Conservation (phyloP, 2,329 filamentous ascomycete species). For the Cadophora sp. region DNA sequence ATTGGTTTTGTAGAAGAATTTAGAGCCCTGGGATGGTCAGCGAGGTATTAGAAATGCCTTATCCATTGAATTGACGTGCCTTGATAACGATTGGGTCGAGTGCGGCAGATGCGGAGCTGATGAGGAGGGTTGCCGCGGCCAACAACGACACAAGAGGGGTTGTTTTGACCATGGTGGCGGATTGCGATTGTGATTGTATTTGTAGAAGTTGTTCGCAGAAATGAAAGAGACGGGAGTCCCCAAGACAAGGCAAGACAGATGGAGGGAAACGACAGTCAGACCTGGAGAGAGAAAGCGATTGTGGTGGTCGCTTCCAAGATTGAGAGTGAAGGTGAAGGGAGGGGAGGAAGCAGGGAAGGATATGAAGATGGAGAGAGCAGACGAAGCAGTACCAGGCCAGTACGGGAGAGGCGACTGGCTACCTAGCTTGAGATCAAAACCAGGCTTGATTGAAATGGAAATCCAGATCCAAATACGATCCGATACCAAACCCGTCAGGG, state of each 20-base stretch:
- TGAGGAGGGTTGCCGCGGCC: conserved; percentile 23
- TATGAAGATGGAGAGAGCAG: not conserved
- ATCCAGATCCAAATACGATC: not conserved
- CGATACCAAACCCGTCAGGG: not conserved
- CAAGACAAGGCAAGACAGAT: not conserved
- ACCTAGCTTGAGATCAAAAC: not conserved
- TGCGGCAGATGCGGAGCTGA: conserved; percentile 50
- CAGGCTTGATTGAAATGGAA: no score
- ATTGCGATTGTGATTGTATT: not conserved
- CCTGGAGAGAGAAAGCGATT: not conserved
- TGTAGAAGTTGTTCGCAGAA: conserved; percentile 8
- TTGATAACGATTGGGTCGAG: conserved; percentile 59
- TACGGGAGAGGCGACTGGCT: not conserved
- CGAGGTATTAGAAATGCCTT: not conserved
- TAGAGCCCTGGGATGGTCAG: conserved; percentile 38
- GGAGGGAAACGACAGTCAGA: conserved; percentile 8
- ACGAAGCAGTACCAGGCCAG: not conserved
- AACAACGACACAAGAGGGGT: conserved; percentile 31
- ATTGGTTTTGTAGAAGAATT: conserved; percentile 53
- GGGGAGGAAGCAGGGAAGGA: not conserved
- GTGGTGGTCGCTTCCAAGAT: conserved; percentile 16
- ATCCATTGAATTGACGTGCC: conserved; percentile 32
- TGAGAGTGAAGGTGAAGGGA: not conserved
- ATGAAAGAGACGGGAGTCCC: not conserved
- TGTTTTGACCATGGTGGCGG: conserved; percentile 23